Evolutionary conservation across 768 basidiomycete species (phyloP).

Genomic region (Hypholoma fasciculare): DNA sequence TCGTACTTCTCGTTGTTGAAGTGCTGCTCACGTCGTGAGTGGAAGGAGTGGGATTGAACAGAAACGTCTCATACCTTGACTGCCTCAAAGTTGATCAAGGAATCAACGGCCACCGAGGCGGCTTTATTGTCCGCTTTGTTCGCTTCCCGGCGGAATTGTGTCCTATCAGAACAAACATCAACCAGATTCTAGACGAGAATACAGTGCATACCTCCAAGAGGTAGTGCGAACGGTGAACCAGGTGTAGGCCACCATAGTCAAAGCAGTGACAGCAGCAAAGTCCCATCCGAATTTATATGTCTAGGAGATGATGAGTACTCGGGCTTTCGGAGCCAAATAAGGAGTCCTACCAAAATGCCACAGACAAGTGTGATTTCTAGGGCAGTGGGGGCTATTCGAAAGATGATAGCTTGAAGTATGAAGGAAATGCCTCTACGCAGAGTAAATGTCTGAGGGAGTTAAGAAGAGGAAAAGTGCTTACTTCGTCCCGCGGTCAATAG

Average conservation of each 20-base stretch:
- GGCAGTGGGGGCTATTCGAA: conserved; percentile 94
- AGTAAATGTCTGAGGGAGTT: background rate
- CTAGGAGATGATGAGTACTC: conserved; percentile 35
- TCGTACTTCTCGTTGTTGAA: conserved; percentile 98
- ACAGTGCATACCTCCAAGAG: conserved; percentile 75
- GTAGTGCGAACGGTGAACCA: conserved; percentile 98
- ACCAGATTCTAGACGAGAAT: background rate
- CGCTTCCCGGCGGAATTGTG: conserved; percentile 89
- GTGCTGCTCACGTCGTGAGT: conserved; percentile 49
- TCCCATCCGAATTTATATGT: conserved; percentile 98
- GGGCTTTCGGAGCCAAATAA: background rate
- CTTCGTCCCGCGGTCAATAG: conserved; percentile 98
- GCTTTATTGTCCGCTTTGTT: conserved; percentile 98
- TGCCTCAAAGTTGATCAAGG: conserved; percentile 97
- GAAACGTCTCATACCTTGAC: conserved; percentile 71
- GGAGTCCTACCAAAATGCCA: conserved; percentile 78
- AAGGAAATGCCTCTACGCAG: conserved; percentile 87
- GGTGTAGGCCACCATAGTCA: conserved; percentile 87
- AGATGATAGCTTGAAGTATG: conserved; percentile 88
- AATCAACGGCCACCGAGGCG: conserved; percentile 91
- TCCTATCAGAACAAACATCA: conserved; percentile 44
- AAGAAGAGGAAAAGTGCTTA: conserved; percentile 33
- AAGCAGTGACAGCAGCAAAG: conserved; percentile 87
- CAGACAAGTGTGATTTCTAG: conserved; percentile 96
- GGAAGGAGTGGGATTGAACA: background rate